Percentiles rank a stretch among this genome's conserved stretches.
Evolutionary conservation across 73 alveolate species (phyloP).

Genomic region (Uronychia setigera): DNA sequence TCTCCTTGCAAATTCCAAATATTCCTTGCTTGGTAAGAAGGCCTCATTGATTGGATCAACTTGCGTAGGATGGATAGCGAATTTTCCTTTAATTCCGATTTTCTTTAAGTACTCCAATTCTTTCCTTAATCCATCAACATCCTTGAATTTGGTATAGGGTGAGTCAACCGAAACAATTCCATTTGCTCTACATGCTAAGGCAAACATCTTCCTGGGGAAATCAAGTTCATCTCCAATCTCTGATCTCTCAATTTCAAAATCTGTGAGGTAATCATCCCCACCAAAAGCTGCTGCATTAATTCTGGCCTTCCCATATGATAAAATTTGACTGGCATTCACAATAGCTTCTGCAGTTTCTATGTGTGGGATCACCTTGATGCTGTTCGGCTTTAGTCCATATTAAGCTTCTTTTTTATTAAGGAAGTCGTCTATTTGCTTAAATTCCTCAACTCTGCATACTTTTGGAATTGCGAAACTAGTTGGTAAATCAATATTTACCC

Average conservation of each 20-base stretch:
- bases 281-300: conserved; percentile 67
- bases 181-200: conserved; percentile 53
- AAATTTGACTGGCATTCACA: conserved; percentile 42
- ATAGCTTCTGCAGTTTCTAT: conserved; percentile 45
- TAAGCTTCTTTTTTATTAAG: conserved; percentile 24
- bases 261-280: conserved; percentile 67
- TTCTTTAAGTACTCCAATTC: conserved; percentile 52
- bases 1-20: conserved; percentile 36
- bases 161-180: conserved; percentile 50
- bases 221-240: conserved; percentile 40
- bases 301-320: conserved; percentile 27
- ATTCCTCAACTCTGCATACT: conserved; percentile 25
- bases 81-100: conserved; percentile 65
- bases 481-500: conserved; percentile 11
- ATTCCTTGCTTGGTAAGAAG: conserved; percentile 35
- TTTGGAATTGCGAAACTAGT: conserved; percentile 54
- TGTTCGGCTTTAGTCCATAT: background rate
- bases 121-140: conserved; percentile 52
- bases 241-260: conserved; percentile 46
- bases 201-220: conserved; percentile 49
- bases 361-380: conserved; percentile 51
- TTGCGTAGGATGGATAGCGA: conserved; percentile 70
- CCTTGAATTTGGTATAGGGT: conserved; percentile 52
- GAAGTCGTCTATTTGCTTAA: conserved; percentile 19
- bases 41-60: conserved; percentile 52